These are phyloP conservation scores for Psilocybe mexicana DNA, from an alignment of 1,284 basidiomycete species.

Conservation along the genomic window DNA sequence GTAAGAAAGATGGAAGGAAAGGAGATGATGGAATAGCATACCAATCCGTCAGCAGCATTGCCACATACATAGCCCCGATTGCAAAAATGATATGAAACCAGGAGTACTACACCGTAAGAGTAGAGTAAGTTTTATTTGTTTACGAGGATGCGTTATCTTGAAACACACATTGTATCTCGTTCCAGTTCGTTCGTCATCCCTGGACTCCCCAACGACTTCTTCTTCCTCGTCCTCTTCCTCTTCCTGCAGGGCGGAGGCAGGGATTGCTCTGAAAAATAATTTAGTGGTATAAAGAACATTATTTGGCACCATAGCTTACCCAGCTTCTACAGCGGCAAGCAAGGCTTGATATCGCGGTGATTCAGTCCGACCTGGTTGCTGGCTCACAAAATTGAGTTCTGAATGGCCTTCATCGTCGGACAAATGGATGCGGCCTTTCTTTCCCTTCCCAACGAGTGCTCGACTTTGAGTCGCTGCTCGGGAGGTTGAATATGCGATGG, in stretches of 20 bases:
- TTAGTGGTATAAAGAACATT: slow-evolving; percentile 4
- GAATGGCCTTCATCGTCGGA: slow-evolving; percentile 54
- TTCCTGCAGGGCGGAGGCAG: slow-evolving; percentile 89
- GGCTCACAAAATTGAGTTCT: slow-evolving; percentile 76
- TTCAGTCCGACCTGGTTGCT: slow-evolving; percentile 86
- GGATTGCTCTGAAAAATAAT: slow-evolving; percentile 71
- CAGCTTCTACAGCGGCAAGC: slow-evolving; percentile 94
- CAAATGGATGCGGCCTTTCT: slow-evolving; percentile 68
- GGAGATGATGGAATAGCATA: slow-evolving; percentile 41
- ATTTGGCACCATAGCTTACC: slow-evolving; percentile 44
- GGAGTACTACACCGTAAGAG: slow-evolving; percentile 65
- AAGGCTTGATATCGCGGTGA: slow-evolving; percentile 93
- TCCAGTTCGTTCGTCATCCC: slow-evolving; percentile 94
- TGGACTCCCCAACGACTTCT: slow-evolving; percentile 68
- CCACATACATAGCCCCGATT: slow-evolving; percentile 97
- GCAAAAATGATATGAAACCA: slow-evolving; percentile 99
- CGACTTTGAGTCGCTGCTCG: slow-evolving; percentile 94
- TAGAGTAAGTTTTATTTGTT: neutral
- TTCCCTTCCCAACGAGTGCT: slow-evolving; percentile 80
- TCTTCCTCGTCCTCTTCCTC: slow-evolving; percentile 81
- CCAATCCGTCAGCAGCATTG: slow-evolving; percentile 99
- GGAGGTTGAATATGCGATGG: slow-evolving; percentile 96
- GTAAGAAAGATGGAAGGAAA: neutral
- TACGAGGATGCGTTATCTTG: neutral
- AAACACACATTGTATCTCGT: slow-evolving; percentile 90